Evolutionary conservation across 1,284 basidiomycete genomes (phyloP).

Genomic region (Retiboletus flavoniger): DNA sequence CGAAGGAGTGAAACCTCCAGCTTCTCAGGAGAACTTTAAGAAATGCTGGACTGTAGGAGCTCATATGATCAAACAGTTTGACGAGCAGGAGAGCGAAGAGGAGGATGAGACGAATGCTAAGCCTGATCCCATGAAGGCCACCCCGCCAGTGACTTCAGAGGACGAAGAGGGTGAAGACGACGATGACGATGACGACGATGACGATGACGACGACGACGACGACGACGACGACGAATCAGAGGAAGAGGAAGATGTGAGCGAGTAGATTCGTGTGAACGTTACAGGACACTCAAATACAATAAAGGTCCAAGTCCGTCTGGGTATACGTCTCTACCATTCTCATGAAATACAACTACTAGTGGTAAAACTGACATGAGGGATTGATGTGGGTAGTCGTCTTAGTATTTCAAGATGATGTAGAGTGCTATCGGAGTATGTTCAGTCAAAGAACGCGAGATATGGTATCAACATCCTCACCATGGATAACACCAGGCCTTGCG

Average conservation of each 20-base stretch:
- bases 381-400: neutral
- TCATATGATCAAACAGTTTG: slow-evolving; percentile 74
- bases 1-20: slow-evolving; percentile 41
- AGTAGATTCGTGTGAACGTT: slow-evolving; percentile 13
- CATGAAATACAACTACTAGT: neutral
- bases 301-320: neutral
- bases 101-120: slow-evolving; percentile 23
- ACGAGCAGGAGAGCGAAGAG: slow-evolving; percentile 67
- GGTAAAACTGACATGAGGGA: neutral
- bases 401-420: slow-evolving; percentile 72
- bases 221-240: slow-evolving; percentile 15
- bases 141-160: slow-evolving; percentile 21
- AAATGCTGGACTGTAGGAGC: slow-evolving; percentile 72
- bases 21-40: slow-evolving; percentile 52
- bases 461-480: slow-evolving; percentile 44
- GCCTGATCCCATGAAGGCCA: neutral
- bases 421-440: slow-evolving; percentile 44
- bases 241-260: slow-evolving; percentile 25
- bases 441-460: slow-evolving; percentile 1
- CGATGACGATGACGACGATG: slow-evolving; percentile 15
- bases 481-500: slow-evolving; percentile 69
- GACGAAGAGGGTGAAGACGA: slow-evolving; percentile 23
- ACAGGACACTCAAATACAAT: slow-evolving; percentile 8
- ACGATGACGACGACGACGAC: slow-evolving; percentile 17
- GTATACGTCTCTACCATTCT: neutral